Percentiles rank a stretch among this genome's conserved stretches.
phyloP scores from a whole-genome alignment of 768 basidiomycete species.

The Auriscalpium vulgare region DNA sequence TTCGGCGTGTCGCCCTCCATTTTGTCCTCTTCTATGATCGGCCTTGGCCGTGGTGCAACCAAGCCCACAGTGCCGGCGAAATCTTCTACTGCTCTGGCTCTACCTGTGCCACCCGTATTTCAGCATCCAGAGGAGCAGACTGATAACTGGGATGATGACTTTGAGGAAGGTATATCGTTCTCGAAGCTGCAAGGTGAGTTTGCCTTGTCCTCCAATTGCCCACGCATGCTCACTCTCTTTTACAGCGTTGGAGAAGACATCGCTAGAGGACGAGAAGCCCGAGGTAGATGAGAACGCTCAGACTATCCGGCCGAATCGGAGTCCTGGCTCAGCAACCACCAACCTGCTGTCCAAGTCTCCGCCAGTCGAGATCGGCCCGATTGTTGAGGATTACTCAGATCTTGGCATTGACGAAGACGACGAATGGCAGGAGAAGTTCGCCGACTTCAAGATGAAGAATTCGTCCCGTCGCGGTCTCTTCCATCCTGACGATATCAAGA shows the following conservation, averaged over 20 bases:
- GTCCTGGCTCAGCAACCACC: conserved; percentile 34
- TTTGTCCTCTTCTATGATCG: conserved; percentile 7
- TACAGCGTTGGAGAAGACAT: conserved; percentile 55
- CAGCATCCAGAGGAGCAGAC: conserved; percentile 79
- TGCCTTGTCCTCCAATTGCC: background rate
- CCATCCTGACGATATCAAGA: conserved; percentile 86
- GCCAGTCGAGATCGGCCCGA: conserved; percentile 51
- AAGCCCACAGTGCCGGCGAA: background rate
- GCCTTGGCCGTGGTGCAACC: too few species aligned
- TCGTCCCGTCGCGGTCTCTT: conserved; percentile 68
- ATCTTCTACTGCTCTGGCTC: conserved; percentile 16
- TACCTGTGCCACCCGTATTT: conserved; percentile 58
- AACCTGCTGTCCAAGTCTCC: conserved; percentile 50
- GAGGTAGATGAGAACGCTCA: conserved; percentile 54
- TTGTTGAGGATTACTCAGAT: conserved; percentile 91
- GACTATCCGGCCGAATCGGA: conserved; percentile 76
- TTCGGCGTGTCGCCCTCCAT: conserved; percentile 1
- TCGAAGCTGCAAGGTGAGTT: conserved; percentile 65
- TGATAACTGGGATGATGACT: conserved; percentile 99
- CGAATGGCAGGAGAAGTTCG: conserved; percentile 67
- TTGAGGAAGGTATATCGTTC: conserved; percentile 87
- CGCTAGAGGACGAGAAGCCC: conserved; percentile 46
- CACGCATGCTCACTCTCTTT: background rate
- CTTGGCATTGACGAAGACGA: conserved; percentile 70
- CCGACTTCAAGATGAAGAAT: conserved; percentile 80